Evolutionary conservation across 305 asterid species (phyloP), one percentile per base, ranked within the genome.

Genomic region (Striga hermonthica): DNA sequence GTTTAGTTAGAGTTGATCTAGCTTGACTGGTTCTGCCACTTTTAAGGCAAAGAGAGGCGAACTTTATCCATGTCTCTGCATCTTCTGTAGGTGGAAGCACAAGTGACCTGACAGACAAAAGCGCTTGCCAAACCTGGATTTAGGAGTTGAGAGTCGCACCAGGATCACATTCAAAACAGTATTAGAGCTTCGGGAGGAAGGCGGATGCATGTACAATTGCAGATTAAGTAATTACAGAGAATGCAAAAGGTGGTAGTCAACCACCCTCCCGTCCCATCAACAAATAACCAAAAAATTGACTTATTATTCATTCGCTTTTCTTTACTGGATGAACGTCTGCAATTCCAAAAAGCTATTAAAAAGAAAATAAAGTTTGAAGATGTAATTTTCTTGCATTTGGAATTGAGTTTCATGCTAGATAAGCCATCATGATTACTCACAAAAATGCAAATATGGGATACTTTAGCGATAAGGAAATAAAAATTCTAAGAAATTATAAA

Each of bases 1-100:
- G 96, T 74, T 90, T 94, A 63, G 81, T 81, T 75, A 94, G 78
- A 60, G 99, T 94, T 49, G 98, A 88, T 83, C 84, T 86, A 65
- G 99, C 96, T 78, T 91, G 99, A 80, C 95, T 87, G 59, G 91
- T 91, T 78, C 99, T 83, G 82, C 98, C 96, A 85, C 86, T 91
- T 82, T 86, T 87, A 67, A 98, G 97, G 78, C 98, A 94, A 62
- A 94, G 95, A 36, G 95, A 91, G 35, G 96, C 96, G 81, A 94
- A 94, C 77, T 94, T 88, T 80, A 89, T 89, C 99, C 99, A 94
- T 63, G 94, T 91, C 79, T 91, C 99, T 9, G 88, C 84, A 74
- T 94, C 99, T 80, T 94, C 99, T 16, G 96, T 85, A 61, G 96
- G 98, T 69, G 99, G 99, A 70, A 94, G 83, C 64, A 94, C 96